Evolutionary conservation across 768 basidiomycete species (phyloP).

Genomic region (Lactarius evosmus): DNA sequence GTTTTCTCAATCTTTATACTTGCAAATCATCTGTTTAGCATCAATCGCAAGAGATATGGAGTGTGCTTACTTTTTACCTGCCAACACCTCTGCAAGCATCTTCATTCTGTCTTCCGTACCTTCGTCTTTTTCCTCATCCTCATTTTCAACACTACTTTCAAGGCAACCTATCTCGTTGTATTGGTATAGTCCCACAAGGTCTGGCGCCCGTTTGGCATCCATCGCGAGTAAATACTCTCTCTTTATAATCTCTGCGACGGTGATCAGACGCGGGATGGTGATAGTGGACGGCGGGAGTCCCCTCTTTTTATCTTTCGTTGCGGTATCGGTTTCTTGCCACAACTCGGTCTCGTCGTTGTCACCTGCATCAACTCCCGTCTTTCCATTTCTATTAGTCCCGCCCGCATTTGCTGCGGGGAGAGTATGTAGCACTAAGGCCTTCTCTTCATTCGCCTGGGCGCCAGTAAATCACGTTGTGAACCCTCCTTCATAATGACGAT

Average conservation of each 20-base stretch:
- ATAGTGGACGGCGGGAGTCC: slow-evolving; percentile 39
- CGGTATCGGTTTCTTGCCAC: slow-evolving; percentile 9
- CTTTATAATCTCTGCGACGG: slow-evolving; percentile 82
- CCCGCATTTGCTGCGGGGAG: slow-evolving; percentile 40
- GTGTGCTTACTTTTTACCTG: slow-evolving; percentile 56
- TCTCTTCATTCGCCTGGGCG: slow-evolving; percentile 45
- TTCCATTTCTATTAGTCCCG: slow-evolving; percentile 9
- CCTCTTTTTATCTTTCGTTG: slow-evolving; percentile 20
- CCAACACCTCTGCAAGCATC: slow-evolving; percentile 41
- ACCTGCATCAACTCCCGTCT: slow-evolving; percentile 1
- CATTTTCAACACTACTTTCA: slow-evolving; percentile 39
- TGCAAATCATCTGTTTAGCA: neutral
- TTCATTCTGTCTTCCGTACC: slow-evolving; percentile 32
- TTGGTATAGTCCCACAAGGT: slow-evolving; percentile 59
- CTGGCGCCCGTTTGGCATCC: slow-evolving; percentile 33
- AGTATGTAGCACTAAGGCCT: slow-evolving; percentile 57
- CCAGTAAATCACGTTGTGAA: neutral
- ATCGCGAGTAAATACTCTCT: slow-evolving; percentile 66
- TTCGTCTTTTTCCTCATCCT: slow-evolving; percentile 35
- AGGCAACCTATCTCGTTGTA: slow-evolving; percentile 69
- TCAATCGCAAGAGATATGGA: neutral
- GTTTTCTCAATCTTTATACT: slow-evolving; percentile 39
- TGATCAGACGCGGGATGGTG: slow-evolving; percentile 60
- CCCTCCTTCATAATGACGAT: neutral
- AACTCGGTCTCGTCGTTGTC: slow-evolving; percentile 8